Percentiles rank a stretch among this genome's conserved stretches.
These are phyloP conservation scores for Parastagonospora nodorum DNA, from an alignment of 2,329 filamentous ascomycete genomes.

Conservation along the genomic window DNA sequence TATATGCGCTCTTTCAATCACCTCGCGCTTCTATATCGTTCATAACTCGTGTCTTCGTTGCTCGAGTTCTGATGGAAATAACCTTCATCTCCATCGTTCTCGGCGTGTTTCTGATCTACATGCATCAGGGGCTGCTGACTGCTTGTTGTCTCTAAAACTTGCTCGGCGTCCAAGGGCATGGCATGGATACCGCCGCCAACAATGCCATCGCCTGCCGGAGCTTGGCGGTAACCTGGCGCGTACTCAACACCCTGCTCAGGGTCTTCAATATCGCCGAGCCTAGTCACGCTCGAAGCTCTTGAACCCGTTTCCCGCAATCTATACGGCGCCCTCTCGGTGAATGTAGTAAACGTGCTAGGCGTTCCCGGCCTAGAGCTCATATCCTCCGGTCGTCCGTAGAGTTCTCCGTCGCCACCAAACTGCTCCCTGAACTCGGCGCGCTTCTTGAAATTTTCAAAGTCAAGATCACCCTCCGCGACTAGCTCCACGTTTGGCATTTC, in stretches of 20 bases:
- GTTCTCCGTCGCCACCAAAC: slow-evolving; percentile 71
- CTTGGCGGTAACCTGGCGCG: slow-evolving; percentile 30
- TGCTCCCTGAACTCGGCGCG: slow-evolving; percentile 84
- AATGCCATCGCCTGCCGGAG: slow-evolving; percentile 17
- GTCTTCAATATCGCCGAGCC: slow-evolving; percentile 20
- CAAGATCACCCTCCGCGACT: slow-evolving; percentile 81
- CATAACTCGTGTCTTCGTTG: slow-evolving; percentile 25
- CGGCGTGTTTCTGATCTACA: slow-evolving; percentile 3
- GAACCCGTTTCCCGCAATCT: slow-evolving; percentile 15
- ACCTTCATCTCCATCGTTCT: slow-evolving; percentile 5
- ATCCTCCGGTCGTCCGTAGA: slow-evolving; percentile 64
- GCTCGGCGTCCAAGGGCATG: slow-evolving; percentile 28
- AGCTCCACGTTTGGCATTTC: slow-evolving; percentile 73
- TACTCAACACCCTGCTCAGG: slow-evolving; percentile 32
- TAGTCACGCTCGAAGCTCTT: slow-evolving; percentile 26
- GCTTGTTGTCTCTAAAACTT: slow-evolving; percentile 18
- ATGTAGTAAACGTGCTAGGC: slow-evolving; percentile 35
- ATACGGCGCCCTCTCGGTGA: slow-evolving; percentile 26
- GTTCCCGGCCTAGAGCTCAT: slow-evolving; percentile 50
- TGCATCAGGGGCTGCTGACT: slow-evolving; percentile 25
- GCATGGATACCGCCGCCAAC: slow-evolving; percentile 26
- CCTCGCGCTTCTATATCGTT: slow-evolving; percentile 12
- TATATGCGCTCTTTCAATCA: not conserved
- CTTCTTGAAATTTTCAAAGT: slow-evolving; percentile 91
- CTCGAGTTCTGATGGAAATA: slow-evolving; percentile 9